phyloP scores from a whole-genome alignment of 164 flowering plant species.

The Tetracentron sinense region DNA sequence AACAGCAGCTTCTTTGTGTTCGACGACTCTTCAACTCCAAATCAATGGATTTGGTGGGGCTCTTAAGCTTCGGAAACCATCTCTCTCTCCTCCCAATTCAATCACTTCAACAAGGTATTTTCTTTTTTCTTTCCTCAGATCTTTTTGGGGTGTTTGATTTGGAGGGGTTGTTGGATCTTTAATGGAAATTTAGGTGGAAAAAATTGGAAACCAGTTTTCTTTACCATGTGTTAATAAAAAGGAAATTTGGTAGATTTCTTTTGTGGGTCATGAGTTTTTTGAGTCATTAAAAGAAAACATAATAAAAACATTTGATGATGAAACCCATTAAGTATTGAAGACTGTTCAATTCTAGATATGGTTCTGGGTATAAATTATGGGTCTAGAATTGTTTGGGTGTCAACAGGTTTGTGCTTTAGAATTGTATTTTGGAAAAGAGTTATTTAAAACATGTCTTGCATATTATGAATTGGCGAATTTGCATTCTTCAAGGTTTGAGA shows the following conservation, averaged over 20 bases:
- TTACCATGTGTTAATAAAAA: neutral
- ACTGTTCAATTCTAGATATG: too few species aligned
- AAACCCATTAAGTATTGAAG: neutral
- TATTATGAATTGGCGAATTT: too few species aligned
- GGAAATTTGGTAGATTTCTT: conserved; percentile 5
- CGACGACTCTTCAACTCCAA: conserved; percentile 50
- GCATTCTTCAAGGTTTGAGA: too few species aligned
- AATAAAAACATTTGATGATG: too few species aligned
- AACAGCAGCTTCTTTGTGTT: conserved; percentile 52
- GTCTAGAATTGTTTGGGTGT: too few species aligned
- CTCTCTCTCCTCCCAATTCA: conserved; percentile 33
- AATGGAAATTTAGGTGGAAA: too few species aligned
- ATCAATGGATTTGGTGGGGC: conserved; percentile 43
- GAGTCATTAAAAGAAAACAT: neutral
- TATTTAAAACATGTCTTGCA: too few species aligned
- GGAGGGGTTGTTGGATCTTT: neutral
- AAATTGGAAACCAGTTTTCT: neutral
- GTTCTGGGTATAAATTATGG: neutral
- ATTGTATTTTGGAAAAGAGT: too few species aligned
- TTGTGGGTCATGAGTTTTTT: neutral
- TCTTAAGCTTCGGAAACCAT: conserved; percentile 31
- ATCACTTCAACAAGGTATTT: conserved; percentile 57
- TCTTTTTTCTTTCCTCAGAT: neutral
- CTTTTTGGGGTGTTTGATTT: neutral
- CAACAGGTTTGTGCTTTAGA: too few species aligned